Percentiles rank a stretch among this genome's conserved stretches.
Evolutionary conservation across 1,284 basidiomycete species (phyloP).

Genomic region (Austroboletus novae-zelandiae): DNA sequence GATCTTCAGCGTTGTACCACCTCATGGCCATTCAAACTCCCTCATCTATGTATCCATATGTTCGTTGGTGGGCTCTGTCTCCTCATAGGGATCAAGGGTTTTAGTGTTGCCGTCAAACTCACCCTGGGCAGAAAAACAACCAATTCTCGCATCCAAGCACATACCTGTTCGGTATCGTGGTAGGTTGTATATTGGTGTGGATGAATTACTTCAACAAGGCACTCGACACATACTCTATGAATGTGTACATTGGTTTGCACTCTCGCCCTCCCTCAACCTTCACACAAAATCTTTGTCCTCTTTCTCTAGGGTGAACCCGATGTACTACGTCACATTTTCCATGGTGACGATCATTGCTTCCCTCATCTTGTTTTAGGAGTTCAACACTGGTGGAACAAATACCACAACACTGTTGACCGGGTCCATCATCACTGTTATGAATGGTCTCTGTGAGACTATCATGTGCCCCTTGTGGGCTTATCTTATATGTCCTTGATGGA

Average conservation of each 20-base stretch:
- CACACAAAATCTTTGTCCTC: neutral
- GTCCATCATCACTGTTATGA: slow-evolving; percentile 87
- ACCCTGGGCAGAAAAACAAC: slow-evolving; percentile 82
- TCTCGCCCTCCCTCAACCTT: slow-evolving; percentile 4
- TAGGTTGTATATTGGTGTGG: slow-evolving; percentile 88
- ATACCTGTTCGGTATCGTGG: slow-evolving; percentile 89
- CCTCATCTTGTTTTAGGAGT: slow-evolving; percentile 94
- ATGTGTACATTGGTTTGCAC: slow-evolving; percentile 70
- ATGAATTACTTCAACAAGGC: slow-evolving; percentile 99
- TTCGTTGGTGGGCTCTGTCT: slow-evolving; percentile 84
- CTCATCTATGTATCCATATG: slow-evolving; percentile 94
- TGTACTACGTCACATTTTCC: slow-evolving; percentile 99
- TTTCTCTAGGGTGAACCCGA: slow-evolving; percentile 78
- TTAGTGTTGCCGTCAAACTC: slow-evolving; percentile 95
- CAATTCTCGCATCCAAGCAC: slow-evolving; percentile 95
- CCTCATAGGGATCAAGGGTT: slow-evolving; percentile 95
- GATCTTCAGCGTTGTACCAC: slow-evolving; percentile 85
- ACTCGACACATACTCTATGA: slow-evolving; percentile 95
- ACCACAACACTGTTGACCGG: slow-evolving; percentile 85
- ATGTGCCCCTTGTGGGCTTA: too few relatives aligned
- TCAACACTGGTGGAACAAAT: slow-evolving; percentile 88
- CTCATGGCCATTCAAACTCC: slow-evolving; percentile 85
- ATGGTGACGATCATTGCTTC: slow-evolving; percentile 93
- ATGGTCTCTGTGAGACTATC: too few relatives aligned
- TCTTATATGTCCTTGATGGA: too few relatives aligned